Base-by-base conservation (phyloP, 2,329 filamentous ascomycete species). In the Fonsecaea multimorphosa region DNA sequence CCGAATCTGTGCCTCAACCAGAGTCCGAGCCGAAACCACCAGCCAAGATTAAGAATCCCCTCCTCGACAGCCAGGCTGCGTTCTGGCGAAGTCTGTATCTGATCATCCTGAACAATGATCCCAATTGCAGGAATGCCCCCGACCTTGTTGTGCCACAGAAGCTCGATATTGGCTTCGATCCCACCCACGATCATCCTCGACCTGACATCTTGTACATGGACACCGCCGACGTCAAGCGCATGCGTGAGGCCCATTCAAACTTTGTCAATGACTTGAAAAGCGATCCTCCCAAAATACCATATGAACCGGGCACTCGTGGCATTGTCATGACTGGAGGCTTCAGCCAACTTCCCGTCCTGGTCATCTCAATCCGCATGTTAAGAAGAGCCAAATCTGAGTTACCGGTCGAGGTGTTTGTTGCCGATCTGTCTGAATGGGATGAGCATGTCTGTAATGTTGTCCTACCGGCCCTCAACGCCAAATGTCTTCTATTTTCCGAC, bases 321-420 rank as follows among this genome's bases (percentile, higher is more conserved):
- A 74, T 84, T 24, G 81, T 83, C 9, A 82, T 80, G 3, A 81
- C 76, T 0, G 77, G 76, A 3, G 76, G 76, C 24, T 70, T 74
- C 6, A 62, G 72, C 11, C 77, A 78, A 59, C 75, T 79, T 22
- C 76, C 77, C 1, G 74, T 77, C 8, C 70, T 79, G 9, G 67
- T 81, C 1, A 75, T 80, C n/a, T 77, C 75, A 0, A 70, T 82
- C 1, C 76, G 76, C 12, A 79, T 82, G 77, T 71, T 82, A 7
- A 76, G 79, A 7, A 71, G 72, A 38, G 78, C 78, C 3, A 76
- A 77, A 27, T 78, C 75, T 19, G 68, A 68, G 5, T 72, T 81
- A 2, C 80, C 80, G 0, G 73, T 81, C 14, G 78, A 81, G 68
- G 74, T 82, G 9, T 81, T 81, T 62, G 73, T 81, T 8, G 75